Evolutionary conservation across 2,329 filamentous ascomycete genomes (phyloP).

Genomic region (Tothia fuscella): DNA sequence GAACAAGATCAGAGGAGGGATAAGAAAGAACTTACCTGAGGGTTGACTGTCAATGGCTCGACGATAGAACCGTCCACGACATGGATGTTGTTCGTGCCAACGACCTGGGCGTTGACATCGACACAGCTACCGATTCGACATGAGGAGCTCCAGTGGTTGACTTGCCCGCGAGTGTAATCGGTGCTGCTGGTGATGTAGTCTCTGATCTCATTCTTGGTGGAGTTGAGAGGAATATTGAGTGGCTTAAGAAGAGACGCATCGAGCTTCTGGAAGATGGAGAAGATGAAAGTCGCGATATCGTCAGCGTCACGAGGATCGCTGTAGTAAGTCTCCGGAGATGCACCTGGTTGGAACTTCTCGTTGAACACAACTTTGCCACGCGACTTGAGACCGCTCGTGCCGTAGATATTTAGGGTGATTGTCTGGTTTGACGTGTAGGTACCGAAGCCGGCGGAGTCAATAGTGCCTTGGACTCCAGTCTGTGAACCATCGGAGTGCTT

Average conservation of each 20-base stretch:
- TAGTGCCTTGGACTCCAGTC: constrained; percentile 40
- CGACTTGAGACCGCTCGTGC: constrained; percentile 42
- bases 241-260: constrained; percentile 32
- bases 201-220: constrained; percentile 36
- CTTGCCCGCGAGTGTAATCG: constrained; percentile 36
- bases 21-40: constrained; percentile 18
- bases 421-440: constrained; percentile 32
- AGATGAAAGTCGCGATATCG: constrained; percentile 39
- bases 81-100: constrained; percentile 38
- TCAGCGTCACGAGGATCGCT: constrained; percentile 35
- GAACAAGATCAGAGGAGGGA: neutral
- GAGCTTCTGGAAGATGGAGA: constrained; percentile 37
- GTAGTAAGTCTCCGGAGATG: constrained; percentile 35
- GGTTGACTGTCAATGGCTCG: constrained; percentile 41
- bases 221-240: constrained; percentile 35
- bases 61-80: constrained; percentile 41
- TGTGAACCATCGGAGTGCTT: constrained; percentile 29
- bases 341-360: constrained; percentile 30
- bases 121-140: constrained; percentile 41
- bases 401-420: constrained; percentile 46
- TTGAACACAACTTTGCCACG: constrained; percentile 36
- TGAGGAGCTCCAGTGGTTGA: constrained; percentile 43
- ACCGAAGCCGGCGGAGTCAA: constrained; percentile 35
- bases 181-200: constrained; percentile 39
- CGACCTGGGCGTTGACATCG: constrained; percentile 34